These are phyloP conservation scores for Diddensiella santjacobensis DNA, from an alignment of 805 yeast genomes.

Conservation along the genomic window DNA sequence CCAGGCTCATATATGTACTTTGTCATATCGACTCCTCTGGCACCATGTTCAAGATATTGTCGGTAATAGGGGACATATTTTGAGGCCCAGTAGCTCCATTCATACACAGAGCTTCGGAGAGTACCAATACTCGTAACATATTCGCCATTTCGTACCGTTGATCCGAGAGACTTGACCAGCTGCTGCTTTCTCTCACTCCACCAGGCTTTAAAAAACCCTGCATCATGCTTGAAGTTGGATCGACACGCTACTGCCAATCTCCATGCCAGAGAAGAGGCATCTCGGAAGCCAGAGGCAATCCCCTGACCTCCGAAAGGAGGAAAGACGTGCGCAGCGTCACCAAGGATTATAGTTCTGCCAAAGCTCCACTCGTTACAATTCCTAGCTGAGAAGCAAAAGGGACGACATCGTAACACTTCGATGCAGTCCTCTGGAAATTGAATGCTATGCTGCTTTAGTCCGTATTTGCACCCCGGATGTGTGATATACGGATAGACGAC, in stretches of 20 bases:
- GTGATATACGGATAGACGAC: slow-evolving; percentile 1
- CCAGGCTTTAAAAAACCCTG: slow-evolving; percentile 3
- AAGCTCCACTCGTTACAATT: slow-evolving; percentile 6
- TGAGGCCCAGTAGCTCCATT: neutral
- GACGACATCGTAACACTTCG: slow-evolving; percentile 3
- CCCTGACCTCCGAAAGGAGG: slow-evolving; percentile 38
- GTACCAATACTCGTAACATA: slow-evolving; percentile 8
- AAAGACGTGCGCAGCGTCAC: slow-evolving; percentile 35
- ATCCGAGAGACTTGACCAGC: neutral
- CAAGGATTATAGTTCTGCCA: slow-evolving; percentile 16
- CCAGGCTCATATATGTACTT: neutral
- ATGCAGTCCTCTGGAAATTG: slow-evolving; percentile 4
- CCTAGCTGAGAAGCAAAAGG: slow-evolving; percentile 2
- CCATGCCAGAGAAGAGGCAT: slow-evolving; percentile 35
- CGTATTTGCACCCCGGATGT: slow-evolving; percentile 1
- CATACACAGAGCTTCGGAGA: neutral
- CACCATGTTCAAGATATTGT: neutral
- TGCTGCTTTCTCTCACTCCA: slow-evolving; percentile 7
- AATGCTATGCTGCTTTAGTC: neutral
- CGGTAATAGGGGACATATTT: neutral
- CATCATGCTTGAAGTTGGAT: neutral
- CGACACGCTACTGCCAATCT: slow-evolving; percentile 28
- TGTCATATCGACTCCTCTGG: neutral
- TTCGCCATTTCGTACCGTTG: slow-evolving; percentile 7
- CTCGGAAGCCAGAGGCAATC: slow-evolving; percentile 33